These are phyloP conservation scores for Fusarium verrucosum DNA, from an alignment of 2,329 filamentous ascomycete genomes.

Conservation along the genomic window DNA sequence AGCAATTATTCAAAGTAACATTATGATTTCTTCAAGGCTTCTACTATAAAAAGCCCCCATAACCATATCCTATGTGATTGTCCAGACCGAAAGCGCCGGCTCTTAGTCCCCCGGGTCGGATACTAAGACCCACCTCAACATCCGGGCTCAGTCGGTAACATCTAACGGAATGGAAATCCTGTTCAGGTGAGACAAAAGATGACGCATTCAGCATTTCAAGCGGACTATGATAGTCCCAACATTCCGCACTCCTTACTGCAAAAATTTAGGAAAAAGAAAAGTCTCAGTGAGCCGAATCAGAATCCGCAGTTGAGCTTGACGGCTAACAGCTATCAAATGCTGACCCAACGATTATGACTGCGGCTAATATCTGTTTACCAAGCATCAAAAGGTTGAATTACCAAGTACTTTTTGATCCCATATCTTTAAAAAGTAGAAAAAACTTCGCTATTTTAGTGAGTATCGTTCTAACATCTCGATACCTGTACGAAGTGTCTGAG, in stretches of 20 bases:
- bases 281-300: conserved; percentile 5
- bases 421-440: too few species aligned
- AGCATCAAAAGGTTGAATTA: too few species aligned
- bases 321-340: too few species aligned
- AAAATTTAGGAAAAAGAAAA: not conserved
- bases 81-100: not conserved
- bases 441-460: too few species aligned
- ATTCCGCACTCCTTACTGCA: not conserved
- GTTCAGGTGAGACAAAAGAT: not conserved
- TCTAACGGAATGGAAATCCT: not conserved
- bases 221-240: too few species aligned
- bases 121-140: not conserved
- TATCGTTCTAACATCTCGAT: too few species aligned
- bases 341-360: too few species aligned
- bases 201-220: not conserved
- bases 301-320: too few species aligned
- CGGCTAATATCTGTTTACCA: too few species aligned
- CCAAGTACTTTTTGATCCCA: too few species aligned
- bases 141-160: conserved; percentile 15
- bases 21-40: not conserved
- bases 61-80: too few species aligned
- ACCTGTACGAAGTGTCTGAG: too few species aligned
- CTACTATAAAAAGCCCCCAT: not conserved
- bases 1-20: not conserved
- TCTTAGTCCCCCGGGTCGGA: not conserved